Percentiles rank a stretch among this genome's conserved stretches.
phyloP scores from a whole-genome alignment of 2,329 filamentous ascomycete genomes.

The Talaromyces rugulosus region DNA sequence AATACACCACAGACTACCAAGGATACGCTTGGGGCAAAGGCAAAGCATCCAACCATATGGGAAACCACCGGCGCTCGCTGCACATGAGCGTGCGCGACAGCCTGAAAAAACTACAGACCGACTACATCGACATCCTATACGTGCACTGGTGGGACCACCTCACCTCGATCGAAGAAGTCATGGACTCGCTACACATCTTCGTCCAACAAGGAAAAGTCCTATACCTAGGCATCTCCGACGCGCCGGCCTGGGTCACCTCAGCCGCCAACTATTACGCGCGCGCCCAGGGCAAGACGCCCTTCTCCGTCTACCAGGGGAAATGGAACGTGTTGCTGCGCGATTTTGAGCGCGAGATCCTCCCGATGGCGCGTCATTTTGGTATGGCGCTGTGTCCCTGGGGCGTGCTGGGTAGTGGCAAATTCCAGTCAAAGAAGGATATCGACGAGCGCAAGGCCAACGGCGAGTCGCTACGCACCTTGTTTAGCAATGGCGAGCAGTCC shows the following conservation, averaged over 20 bases:
- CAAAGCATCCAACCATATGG: conserved; percentile 38
- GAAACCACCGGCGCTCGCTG: conserved; percentile 43
- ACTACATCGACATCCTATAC: conserved; percentile 52
- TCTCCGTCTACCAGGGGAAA: conserved; percentile 36
- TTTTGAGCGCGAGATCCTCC: conserved; percentile 40
- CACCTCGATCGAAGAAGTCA: conserved; percentile 34
- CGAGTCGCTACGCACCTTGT: conserved; percentile 35
- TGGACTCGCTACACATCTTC: conserved; percentile 36
- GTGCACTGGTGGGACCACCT: conserved; percentile 53
- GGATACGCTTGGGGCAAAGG: conserved; percentile 36
- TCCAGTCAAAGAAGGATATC: conserved; percentile 46
- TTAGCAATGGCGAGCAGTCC: conserved; percentile 15
- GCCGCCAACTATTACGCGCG: conserved; percentile 39
- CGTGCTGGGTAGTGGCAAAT: conserved; percentile 50
- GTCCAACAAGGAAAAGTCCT: conserved; percentile 38
- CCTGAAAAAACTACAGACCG: conserved; percentile 48
- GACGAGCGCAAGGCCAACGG: conserved; percentile 41
- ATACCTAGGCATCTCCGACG: conserved; percentile 39
- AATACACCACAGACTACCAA: conserved; percentile 59
- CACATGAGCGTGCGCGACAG: conserved; percentile 42
- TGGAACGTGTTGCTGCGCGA: conserved; percentile 38
- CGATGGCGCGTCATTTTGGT: conserved; percentile 37
- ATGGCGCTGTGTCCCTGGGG: conserved; percentile 57
- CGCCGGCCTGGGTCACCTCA: conserved; percentile 38
- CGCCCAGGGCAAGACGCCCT: conserved; percentile 35